Conservation (phyloP, 306 rosid species). For the Pyrus betulifolia region DNA sequence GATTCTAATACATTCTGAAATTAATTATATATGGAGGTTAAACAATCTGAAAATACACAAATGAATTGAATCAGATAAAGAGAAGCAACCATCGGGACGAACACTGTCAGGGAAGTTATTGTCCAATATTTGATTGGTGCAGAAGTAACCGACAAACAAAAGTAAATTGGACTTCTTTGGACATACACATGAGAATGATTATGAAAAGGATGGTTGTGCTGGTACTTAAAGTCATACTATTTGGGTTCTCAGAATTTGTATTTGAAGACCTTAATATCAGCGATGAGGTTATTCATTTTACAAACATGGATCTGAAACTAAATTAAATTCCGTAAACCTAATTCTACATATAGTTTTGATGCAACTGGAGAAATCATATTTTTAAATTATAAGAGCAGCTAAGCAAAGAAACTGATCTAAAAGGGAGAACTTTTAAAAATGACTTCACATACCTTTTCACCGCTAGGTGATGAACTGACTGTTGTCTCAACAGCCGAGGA, state of each 20-base stretch:
- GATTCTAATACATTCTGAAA: slow-evolving; percentile 44
- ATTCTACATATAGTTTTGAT: neutral
- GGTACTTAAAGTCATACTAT: neutral
- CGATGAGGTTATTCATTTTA: neutral
- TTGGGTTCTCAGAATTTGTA: neutral
- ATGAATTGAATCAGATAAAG: neutral
- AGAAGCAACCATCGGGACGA: neutral
- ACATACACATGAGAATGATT: neutral
- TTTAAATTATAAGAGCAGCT: neutral
- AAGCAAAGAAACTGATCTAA: neutral
- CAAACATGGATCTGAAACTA: neutral
- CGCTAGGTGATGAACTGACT: slow-evolving; percentile 35
- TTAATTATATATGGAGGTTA: slow-evolving; percentile 24
- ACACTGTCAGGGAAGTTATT: neutral
- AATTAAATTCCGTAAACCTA: neutral
- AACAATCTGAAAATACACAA: slow-evolving; percentile 4
- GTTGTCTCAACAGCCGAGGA: slow-evolving; percentile 38
- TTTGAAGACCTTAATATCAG: neutral
- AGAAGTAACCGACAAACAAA: neutral
- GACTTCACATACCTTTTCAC: slow-evolving; percentile 27
- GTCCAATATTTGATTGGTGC: neutral
- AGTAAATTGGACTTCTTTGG: neutral
- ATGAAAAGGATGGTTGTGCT: neutral
- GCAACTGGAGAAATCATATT: neutral
- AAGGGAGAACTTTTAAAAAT: neutral